Percentiles rank a stretch among this genome's conserved stretches.
phyloP scores from a whole-genome alignment of 1,284 basidiomycete species.

The Trichosporon faecale region DNA sequence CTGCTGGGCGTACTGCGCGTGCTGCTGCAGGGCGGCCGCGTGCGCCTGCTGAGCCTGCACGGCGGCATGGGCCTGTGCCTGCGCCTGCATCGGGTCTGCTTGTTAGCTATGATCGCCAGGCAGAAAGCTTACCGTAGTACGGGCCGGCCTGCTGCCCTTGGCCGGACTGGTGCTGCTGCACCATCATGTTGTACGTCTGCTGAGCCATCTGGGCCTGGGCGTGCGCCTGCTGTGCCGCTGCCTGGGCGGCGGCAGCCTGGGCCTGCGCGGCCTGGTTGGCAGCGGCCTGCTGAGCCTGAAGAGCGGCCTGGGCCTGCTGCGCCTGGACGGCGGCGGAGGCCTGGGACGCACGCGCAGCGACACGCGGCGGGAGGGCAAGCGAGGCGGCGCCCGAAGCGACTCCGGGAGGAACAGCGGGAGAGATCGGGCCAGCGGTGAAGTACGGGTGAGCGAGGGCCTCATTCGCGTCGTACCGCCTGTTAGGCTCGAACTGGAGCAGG shows the following conservation, averaged over 20 bases:
- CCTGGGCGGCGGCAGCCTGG: slow-evolving; percentile 38
- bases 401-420: slow-evolving; percentile 39
- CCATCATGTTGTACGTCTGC: slow-evolving; percentile 35
- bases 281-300: slow-evolving; percentile 30
- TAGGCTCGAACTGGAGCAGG: slow-evolving; percentile 93
- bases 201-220: slow-evolving; percentile 41
- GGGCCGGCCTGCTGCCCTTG: slow-evolving; percentile 26
- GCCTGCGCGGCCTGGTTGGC: slow-evolving; percentile 48
- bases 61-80: slow-evolving; percentile 46
- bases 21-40: slow-evolving; percentile 15
- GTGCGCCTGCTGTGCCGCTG: slow-evolving; percentile 49
- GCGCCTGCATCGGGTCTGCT: slow-evolving; percentile 40
- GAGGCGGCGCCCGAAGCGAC: slow-evolving; percentile 36
- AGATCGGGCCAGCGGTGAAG: slow-evolving; percentile 60
- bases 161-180: slow-evolving; percentile 28
- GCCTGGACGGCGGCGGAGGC: slow-evolving; percentile 46
- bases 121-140: slow-evolving; percentile 34
- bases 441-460: slow-evolving; percentile 92
- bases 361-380: slow-evolving; percentile 43
- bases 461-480: slow-evolving; percentile 84
- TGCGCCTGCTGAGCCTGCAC: slow-evolving; percentile 35
- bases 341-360: slow-evolving; percentile 43
- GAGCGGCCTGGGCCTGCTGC: slow-evolving; percentile 30
- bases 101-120: background rate
- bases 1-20: slow-evolving; percentile 12